Conservation (phyloP, 2,329 filamentous ascomycete genomes). For the Botryotinia globosa region DNA sequence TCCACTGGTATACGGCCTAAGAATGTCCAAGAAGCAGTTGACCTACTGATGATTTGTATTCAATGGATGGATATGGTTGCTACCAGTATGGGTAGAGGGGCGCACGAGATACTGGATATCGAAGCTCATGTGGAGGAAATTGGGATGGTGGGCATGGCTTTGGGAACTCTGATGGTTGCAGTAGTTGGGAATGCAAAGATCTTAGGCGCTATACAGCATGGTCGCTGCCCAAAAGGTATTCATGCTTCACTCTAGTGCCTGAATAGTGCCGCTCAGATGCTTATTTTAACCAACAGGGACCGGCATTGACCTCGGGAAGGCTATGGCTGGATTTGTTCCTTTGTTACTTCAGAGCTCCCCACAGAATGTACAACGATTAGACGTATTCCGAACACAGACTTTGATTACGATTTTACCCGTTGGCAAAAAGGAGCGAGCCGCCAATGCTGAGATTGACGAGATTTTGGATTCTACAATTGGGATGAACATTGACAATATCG, state of each 20-base stretch:
- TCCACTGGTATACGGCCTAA: constrained; percentile 49
- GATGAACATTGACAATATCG: constrained; percentile 42
- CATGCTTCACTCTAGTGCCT: no score
- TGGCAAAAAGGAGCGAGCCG: constrained; percentile 51
- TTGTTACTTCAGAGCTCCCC: constrained; percentile 56
- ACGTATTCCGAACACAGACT: constrained; percentile 56
- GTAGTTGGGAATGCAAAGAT: constrained; percentile 59
- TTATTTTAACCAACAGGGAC: constrained; percentile 38
- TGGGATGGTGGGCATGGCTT: constrained; percentile 59
- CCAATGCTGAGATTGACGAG: constrained; percentile 54
- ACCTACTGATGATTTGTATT: constrained; percentile 50
- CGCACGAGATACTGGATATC: constrained; percentile 44
- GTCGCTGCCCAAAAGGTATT: constrained; percentile 46
- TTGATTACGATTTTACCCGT: constrained; percentile 54
- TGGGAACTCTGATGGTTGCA: constrained; percentile 61
- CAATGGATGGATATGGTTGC: constrained; percentile 60
- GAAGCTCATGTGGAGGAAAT: constrained; percentile 52
- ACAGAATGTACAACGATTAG: constrained; percentile 48
- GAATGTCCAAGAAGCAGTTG: constrained; percentile 48
- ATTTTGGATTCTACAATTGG: constrained; percentile 56
- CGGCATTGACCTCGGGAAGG: constrained; percentile 45
- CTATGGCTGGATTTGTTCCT: constrained; percentile 53
- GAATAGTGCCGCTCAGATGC: not conserved
- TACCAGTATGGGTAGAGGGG: constrained; percentile 46
- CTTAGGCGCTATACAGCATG: constrained; percentile 51